A percentile compares a stretch with the other conserved stretches of the same genome.
phyloP scores from a whole-genome alignment of 768 basidiomycete genomes.

The Boletellus sp. region DNA sequence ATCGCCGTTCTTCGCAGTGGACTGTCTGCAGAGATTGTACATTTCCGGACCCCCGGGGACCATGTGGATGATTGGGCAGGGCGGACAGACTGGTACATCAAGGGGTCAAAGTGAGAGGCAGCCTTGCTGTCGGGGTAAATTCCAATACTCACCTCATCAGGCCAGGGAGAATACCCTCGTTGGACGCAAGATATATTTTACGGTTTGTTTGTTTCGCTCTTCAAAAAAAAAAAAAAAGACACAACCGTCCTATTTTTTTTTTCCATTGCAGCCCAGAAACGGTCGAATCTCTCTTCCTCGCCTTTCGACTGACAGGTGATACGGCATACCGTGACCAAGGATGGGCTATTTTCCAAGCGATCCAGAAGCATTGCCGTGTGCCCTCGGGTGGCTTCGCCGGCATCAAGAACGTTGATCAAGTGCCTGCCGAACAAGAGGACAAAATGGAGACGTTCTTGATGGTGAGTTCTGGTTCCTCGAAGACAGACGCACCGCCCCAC shows the following conservation, averaged over 20 bases:
- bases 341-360: conserved; percentile 88
- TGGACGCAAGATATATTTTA: conserved; percentile 92
- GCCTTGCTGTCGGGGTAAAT: not conserved
- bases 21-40: conserved; percentile 83
- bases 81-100: conserved; percentile 84
- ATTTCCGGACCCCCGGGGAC: conserved; percentile 70
- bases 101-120: conserved; percentile 58
- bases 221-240: not conserved
- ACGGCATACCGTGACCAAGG: conserved; percentile 75
- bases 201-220: conserved; percentile 42
- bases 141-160: conserved; percentile 15
- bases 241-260: not conserved
- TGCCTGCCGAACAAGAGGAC: conserved; percentile 68
- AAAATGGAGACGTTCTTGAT: conserved; percentile 96
- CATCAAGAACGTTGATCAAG: conserved; percentile 78
- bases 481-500: not conserved
- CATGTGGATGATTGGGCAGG: conserved; percentile 41
- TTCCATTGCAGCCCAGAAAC: conserved; percentile 71
- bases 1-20: conserved; percentile 45
- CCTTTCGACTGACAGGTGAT: conserved; percentile 87
- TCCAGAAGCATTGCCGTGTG: conserved; percentile 76
- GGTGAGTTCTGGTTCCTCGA: conserved; percentile 39
- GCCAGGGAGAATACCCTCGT: conserved; percentile 35
- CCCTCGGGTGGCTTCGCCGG: conserved; percentile 81
- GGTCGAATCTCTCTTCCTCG: conserved; percentile 88